Evolutionary conservation across 2,329 filamentous ascomycete genomes (phyloP).

Genomic region (Aspergillus clavatus): DNA sequence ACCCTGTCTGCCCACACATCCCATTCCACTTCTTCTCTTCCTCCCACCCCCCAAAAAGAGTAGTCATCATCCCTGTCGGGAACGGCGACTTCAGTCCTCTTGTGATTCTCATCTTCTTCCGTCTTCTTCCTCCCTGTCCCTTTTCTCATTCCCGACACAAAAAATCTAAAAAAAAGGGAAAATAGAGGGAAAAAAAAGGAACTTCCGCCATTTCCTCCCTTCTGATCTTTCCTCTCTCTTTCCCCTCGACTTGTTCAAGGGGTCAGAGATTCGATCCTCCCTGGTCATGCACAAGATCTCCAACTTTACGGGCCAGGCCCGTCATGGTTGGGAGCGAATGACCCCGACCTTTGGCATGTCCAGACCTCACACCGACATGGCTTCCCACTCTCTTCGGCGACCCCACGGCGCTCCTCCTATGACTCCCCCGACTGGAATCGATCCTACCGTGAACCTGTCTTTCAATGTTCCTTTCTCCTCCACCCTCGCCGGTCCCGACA

Average conservation of each 20-base stretch:
- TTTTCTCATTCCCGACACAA: slow-evolving; percentile 6
- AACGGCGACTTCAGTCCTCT: slow-evolving; percentile 20
- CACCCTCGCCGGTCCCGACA: slow-evolving; percentile 84
- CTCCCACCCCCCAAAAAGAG: slow-evolving; percentile 15
- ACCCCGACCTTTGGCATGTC: slow-evolving; percentile 62
- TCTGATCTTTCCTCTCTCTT: slow-evolving; percentile 22
- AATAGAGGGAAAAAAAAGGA: too few species aligned
- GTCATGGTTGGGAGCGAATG: slow-evolving; percentile 65
- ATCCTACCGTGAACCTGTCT: slow-evolving; percentile 80
- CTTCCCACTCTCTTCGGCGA: slow-evolving; percentile 53
- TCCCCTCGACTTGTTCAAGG: slow-evolving; percentile 32
- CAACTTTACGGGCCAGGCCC: slow-evolving; percentile 62
- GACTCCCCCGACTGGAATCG: slow-evolving; percentile 65
- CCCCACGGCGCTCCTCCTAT: slow-evolving; percentile 47
- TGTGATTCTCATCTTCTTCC: slow-evolving; percentile 5
- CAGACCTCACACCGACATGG: slow-evolving; percentile 54
- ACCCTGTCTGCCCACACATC: slow-evolving; percentile 14
- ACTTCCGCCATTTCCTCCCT: slow-evolving; percentile 19
- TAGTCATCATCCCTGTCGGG: slow-evolving; percentile 29
- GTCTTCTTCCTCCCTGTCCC: slow-evolving; percentile 8
- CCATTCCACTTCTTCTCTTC: slow-evolving; percentile 22
- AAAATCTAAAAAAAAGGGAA: too few species aligned
- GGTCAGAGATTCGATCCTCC: slow-evolving; percentile 29
- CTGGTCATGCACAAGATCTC: slow-evolving; percentile 61
- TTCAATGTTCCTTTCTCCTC: slow-evolving; percentile 98